Percentiles rank a stretch among this genome's conserved stretches.
These are phyloP conservation scores for Aegilops umbellulata DNA, from an alignment of 176 grass and related monocot genomes.

Conservation along the genomic window DNA sequence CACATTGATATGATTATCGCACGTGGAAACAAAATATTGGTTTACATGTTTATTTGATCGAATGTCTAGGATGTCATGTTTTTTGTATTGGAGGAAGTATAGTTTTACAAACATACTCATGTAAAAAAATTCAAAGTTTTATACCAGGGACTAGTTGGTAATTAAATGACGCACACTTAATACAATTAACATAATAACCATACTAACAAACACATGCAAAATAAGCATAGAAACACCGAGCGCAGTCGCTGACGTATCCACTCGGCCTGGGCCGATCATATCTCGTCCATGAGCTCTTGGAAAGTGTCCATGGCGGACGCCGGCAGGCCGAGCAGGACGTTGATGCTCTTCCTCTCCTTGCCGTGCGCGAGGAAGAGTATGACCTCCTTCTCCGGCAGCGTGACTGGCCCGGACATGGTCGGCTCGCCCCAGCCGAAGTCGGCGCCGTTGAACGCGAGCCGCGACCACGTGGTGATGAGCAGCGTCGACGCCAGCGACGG, in stretches of 20 bases:
- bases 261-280: constrained; percentile 10
- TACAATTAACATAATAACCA: neutral
- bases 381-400: constrained; percentile 90
- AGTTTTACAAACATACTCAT: no score
- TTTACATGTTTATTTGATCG: no score
- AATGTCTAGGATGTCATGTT: no score
- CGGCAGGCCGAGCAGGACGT: constrained; percentile 88
- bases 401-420: constrained; percentile 71
- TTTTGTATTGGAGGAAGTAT: no score
- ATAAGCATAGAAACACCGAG: constrained; percentile 6
- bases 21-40: no score
- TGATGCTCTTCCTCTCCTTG: constrained; percentile 77
- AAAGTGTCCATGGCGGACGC: constrained; percentile 76
- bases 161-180: no score
- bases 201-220: neutral
- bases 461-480: constrained; percentile 88
- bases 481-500: constrained; percentile 82
- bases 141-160: no score
- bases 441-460: constrained; percentile 69
- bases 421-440: constrained; percentile 95
- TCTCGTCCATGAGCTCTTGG: constrained; percentile 80
- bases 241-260: neutral
- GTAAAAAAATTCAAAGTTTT: no score
- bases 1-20: no score
- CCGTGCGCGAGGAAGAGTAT: constrained; percentile 87